Conservation (phyloP, 2,329 filamentous ascomycete species). For the Malbranchea zuffiana region DNA sequence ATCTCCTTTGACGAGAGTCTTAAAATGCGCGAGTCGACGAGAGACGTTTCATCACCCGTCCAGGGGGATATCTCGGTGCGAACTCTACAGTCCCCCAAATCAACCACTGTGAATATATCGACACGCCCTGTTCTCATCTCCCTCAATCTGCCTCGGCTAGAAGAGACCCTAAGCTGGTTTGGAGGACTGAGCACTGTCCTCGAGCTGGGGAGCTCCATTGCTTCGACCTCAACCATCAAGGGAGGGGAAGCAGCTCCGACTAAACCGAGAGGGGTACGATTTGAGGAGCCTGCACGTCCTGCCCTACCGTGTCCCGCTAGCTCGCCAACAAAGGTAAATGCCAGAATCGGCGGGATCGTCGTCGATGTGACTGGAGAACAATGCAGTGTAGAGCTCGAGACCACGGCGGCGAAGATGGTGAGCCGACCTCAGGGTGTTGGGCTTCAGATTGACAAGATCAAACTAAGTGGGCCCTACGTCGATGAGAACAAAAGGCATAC, state of each 20-base stretch:
- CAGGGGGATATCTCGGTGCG: conserved; percentile 32
- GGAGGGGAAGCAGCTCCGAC: conserved; percentile 23
- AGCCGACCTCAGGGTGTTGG: conserved; percentile 62
- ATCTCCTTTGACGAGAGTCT: conserved; percentile 42
- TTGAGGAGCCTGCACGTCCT: conserved; percentile 37
- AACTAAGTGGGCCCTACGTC: conserved; percentile 59
- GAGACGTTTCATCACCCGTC: conserved; percentile 29
- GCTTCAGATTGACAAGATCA: conserved; percentile 63
- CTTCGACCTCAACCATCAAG: conserved; percentile 53
- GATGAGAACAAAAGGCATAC: conserved; percentile 37
- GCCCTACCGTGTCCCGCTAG: conserved; percentile 15
- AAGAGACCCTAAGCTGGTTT: conserved; percentile 79
- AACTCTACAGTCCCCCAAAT: conserved; percentile 23
- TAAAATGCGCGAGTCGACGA: conserved; percentile 37
- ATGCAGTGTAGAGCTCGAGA: conserved; percentile 62
- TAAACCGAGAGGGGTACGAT: conserved; percentile 44
- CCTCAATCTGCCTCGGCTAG: conserved; percentile 67
- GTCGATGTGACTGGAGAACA: conserved; percentile 66
- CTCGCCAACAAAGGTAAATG: conserved; percentile 51
- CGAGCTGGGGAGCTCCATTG: conserved; percentile 75
- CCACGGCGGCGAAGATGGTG: conserved; percentile 71
- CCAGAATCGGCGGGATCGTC: conserved; percentile 64
- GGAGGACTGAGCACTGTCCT: conserved; percentile 85
- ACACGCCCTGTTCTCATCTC: conserved; percentile 67
- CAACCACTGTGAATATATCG: conserved; percentile 47